These are phyloP conservation scores for Tuber umbilicatum DNA, from an alignment of 495 filamentous ascomycete genomes.

Conservation along the genomic window DNA sequence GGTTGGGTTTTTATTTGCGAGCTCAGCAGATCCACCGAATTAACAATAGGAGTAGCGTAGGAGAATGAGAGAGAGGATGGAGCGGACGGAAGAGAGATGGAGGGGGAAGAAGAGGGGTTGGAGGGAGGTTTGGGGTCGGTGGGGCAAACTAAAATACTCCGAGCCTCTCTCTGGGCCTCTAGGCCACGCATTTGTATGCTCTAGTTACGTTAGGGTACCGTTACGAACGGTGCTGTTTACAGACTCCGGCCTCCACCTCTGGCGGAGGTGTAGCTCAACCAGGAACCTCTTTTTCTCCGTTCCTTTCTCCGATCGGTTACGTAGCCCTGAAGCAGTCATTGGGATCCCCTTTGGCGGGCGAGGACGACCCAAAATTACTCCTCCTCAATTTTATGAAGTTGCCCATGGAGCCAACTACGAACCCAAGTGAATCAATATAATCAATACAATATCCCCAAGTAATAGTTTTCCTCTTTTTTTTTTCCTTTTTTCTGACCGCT, in stretches of 20 bases:
- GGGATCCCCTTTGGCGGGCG: neutral
- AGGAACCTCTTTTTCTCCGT: neutral
- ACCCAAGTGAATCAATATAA: neutral
- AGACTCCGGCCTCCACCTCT: neutral
- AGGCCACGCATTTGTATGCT: neutral
- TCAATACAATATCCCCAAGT: neutral
- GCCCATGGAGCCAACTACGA: neutral
- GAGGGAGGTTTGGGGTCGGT: slow-evolving; percentile 17
- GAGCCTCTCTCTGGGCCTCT: slow-evolving; percentile 12
- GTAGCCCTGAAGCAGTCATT: neutral
- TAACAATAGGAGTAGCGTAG: neutral
- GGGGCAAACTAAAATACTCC: slow-evolving; percentile 39
- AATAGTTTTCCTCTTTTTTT: neutral
- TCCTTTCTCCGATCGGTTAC: neutral
- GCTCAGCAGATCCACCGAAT: neutral
- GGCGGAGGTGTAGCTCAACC: neutral
- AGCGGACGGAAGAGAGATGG: slow-evolving; percentile 28
- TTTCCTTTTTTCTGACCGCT: neutral
- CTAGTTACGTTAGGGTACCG: neutral
- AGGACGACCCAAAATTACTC: neutral
- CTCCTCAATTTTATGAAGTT: neutral
- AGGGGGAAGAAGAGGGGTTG: slow-evolving; percentile 35
- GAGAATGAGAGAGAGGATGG: slow-evolving; percentile 23
- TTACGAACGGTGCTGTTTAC: neutral
- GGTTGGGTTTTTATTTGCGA: slow-evolving; percentile 25